Conservation (phyloP, 768 basidiomycete species). For the Neoboletus subvelutipes region DNA sequence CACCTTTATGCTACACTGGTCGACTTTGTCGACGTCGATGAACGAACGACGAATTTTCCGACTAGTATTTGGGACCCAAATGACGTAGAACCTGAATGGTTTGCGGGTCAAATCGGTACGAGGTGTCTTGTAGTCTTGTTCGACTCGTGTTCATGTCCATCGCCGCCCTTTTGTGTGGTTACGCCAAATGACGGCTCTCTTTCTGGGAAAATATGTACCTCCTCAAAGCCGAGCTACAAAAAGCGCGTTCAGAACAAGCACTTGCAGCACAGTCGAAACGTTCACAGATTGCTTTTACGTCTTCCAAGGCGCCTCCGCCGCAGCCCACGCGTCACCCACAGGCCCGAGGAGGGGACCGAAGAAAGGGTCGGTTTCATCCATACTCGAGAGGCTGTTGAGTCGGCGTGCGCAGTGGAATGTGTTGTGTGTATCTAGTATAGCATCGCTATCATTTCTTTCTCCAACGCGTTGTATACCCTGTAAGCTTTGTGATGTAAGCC, state of each 20-base stretch:
- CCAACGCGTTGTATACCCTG: background rate
- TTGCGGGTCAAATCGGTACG: conserved; percentile 77
- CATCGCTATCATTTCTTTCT: conserved; percentile 3
- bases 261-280: conserved; percentile 55
- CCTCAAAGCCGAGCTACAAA: conserved; percentile 60
- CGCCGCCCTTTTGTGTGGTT: conserved; percentile 10
- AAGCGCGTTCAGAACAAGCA: conserved; percentile 60
- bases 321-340: conserved; percentile 13
- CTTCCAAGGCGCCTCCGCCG: conserved; percentile 22
- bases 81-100: conserved; percentile 66
- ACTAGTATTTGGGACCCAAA: conserved; percentile 70
- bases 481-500: conserved; percentile 20
- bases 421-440: conserved; percentile 16
- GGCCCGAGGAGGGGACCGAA: conserved; percentile 20
- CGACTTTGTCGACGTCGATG: conserved; percentile 90
- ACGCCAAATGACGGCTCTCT: background rate
- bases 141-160: conserved; percentile 31
- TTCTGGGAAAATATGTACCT: conserved; percentile 4
- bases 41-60: conserved; percentile 83
- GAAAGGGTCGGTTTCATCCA: conserved; percentile 30
- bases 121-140: conserved; percentile 8
- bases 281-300: conserved; percentile 61
- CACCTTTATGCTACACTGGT: conserved; percentile 95
- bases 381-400: conserved; percentile 27
- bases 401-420: background rate